Percentiles rank a stretch among this genome's conserved stretches.
Conservation (phyloP, 352 stramenopile genomes). For the Phytophthora vignae region DNA sequence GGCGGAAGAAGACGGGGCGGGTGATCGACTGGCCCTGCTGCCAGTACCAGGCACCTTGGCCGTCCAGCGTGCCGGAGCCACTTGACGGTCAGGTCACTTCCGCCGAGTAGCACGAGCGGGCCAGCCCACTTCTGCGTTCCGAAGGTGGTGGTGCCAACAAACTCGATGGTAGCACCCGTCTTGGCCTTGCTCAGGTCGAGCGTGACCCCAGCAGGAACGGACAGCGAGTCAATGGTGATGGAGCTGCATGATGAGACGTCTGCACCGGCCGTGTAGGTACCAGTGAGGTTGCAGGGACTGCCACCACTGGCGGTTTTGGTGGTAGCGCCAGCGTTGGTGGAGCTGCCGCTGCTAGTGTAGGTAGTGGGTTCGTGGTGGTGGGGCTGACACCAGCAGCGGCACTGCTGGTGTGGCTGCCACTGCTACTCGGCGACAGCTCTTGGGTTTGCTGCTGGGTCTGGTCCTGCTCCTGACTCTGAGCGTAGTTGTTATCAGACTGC, state of each 20-base stretch:
- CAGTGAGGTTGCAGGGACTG: slow-evolving; percentile 33
- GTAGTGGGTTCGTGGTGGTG: background rate
- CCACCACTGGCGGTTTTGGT: slow-evolving; percentile 7
- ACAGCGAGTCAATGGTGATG: slow-evolving; percentile 28
- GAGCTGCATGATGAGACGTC: slow-evolving; percentile 38
- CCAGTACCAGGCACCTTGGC: slow-evolving; percentile 47
- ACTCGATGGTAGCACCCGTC: slow-evolving; percentile 34
- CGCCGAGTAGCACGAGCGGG: slow-evolving; percentile 34
- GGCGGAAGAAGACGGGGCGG: slow-evolving; percentile 20
- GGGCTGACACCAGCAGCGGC: background rate
- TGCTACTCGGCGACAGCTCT: slow-evolving; percentile 8
- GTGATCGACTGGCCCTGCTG: slow-evolving; percentile 32
- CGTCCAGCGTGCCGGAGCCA: slow-evolving; percentile 40
- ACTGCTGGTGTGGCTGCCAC: background rate
- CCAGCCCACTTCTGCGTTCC: slow-evolving; percentile 37
- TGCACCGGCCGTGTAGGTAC: slow-evolving; percentile 33
- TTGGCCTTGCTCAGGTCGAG: slow-evolving; percentile 39
- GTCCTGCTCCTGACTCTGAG: background rate
- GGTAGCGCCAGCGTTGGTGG: background rate
- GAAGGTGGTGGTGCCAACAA: slow-evolving; percentile 44
- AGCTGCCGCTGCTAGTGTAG: background rate
- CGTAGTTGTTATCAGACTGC: background rate
- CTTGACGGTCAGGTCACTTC: slow-evolving; percentile 23
- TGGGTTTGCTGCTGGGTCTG: slow-evolving; percentile 27
- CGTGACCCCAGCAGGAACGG: slow-evolving; percentile 17